Evolutionary conservation across 2,329 filamentous ascomycete genomes (phyloP), one percentile per base, ranked within the genome.

Genomic region (Phaeosphaeriaceae sp.): DNA sequence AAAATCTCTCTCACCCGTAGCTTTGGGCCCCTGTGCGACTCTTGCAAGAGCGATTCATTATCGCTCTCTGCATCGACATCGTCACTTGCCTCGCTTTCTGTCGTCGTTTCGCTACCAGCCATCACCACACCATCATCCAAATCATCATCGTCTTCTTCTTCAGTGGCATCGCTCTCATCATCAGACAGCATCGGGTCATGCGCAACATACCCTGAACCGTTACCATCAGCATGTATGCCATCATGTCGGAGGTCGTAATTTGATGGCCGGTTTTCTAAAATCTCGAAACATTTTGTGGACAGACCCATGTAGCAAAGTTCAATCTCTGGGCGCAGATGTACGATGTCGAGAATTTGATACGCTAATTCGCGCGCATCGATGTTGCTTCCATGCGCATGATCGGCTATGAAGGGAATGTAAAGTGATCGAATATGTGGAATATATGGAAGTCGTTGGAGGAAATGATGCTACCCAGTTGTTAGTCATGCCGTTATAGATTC

Each of bases 301-400:
- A 94, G 83, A 15, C 87, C 90, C 60, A 93, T 81, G 65, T 92
- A 93, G 70, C 86, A 90, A 12, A 94, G 79, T 63, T 87, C 85
- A 20, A 92, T 83, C 60, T 92, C 88, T 0, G 88, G 87, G 4
- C 88, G 82, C 13, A 94, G 77, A 11, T 87, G 86, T 45, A 93
- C 85, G 37, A 92, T 89, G 67, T 93, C 88, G 26, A 92, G 81
- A 38, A 93, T 83, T 66, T 92, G 88, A 54, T 90, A 77, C 0
- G 88, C 89, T 23, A 92, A 78, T 66, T 94, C 90, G 53, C 83
- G 82, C 1, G 85, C 81, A 44, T 89, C 85, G 64, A 83, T 68
- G 66, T 75, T 75, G 57, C 76, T 67, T 52, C 77, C 72, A 67
- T 84, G 79, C 7, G 83, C 78, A 56, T 86, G 83, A 43, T 87